These are phyloP conservation scores for Naganishia friedmannii DNA, from an alignment of 768 basidiomycete genomes.

Conservation along the genomic window DNA sequence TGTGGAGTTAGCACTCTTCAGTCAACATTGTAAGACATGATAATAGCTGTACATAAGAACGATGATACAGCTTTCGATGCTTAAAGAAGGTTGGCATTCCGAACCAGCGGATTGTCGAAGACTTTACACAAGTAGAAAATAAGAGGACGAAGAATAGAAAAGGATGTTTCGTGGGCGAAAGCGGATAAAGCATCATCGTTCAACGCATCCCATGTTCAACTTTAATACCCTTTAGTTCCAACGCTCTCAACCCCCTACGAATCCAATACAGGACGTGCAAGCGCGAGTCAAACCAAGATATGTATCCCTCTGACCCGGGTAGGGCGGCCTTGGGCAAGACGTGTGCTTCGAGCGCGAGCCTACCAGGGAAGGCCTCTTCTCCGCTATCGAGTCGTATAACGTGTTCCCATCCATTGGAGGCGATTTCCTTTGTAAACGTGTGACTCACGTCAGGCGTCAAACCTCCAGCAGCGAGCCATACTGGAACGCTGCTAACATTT, in stretches of 20 bases:
- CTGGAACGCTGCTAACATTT: slow-evolving; percentile 42
- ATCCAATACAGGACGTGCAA: slow-evolving; percentile 29
- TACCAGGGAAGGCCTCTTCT: not conserved
- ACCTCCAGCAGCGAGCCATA: slow-evolving; percentile 46
- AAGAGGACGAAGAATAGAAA: too few species aligned
- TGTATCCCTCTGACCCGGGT: not conserved
- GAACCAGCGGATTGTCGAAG: not conserved
- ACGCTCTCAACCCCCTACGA: slow-evolving; percentile 23
- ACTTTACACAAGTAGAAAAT: not conserved
- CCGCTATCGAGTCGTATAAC: slow-evolving; percentile 40
- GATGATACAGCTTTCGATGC: too few species aligned
- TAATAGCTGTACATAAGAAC: too few species aligned
- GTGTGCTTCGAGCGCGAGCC: not conserved
- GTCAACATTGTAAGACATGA: too few species aligned
- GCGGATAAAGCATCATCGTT: not conserved
- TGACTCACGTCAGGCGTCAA: slow-evolving; percentile 28
- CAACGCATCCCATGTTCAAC: not conserved
- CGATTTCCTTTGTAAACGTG: slow-evolving; percentile 18
- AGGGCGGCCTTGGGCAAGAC: not conserved
- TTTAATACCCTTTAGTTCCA: slow-evolving; percentile 22
- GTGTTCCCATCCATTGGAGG: slow-evolving; percentile 39
- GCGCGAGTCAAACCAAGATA: slow-evolving; percentile 27
- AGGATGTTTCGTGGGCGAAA: not conserved
- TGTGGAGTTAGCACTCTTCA: too few species aligned
- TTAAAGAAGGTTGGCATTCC: too few species aligned